Evolutionary conservation across 352 stramenopile species (phyloP), one percentile per base, ranked within the genome.

Genomic region (Globisporangium canariense): DNA sequence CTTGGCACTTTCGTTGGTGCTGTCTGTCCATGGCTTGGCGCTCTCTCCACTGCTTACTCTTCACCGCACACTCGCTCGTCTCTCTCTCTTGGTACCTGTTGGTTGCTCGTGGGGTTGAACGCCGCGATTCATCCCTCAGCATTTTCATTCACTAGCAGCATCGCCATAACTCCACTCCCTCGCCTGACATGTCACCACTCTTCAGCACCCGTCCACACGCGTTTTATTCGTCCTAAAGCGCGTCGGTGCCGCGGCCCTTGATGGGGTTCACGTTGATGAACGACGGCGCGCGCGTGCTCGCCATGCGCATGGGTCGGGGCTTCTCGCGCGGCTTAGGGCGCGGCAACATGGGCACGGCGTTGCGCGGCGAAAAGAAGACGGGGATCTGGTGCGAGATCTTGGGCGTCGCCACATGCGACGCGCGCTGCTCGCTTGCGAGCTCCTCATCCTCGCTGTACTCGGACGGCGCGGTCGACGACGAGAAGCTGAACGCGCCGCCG

Each of bases 291-390:
- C 55, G 54, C 25, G 46, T 60, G 55, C 40, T 63, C 22, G 47
- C 38, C 46, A 64, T 46, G 25, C 62, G 55, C 62, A 63, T 53
- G 5, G 54, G 56, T 6, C 18, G 22, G 1, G 55, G 62, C 28
- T 62, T 68, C 55, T 68, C 62, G 30, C 61, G 61, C 55, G 55
- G 62, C 47, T 63, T 54, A 47, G 62, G 62, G 20, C 51, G 50
- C 5, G 76, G 70, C 51, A 72, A 72, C 47, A 66, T 73, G 0
- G 73, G 70, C n/a, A 69, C 50, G 16, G 66, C 68, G 49, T 81
- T 65, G 6, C 75, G 70, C 10, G 77, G 73, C 34, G 75, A 86
- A 66, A 83, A 86, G 61, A 86, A 86, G 54, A 77, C 75, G 49
- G 77, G 77, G 57, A 86, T 86, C 54, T 79, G 68, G 63, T 75